These are phyloP conservation scores for Monosporascus sp. DNA, from an alignment of 2,329 filamentous ascomycete genomes.

Conservation along the genomic window DNA sequence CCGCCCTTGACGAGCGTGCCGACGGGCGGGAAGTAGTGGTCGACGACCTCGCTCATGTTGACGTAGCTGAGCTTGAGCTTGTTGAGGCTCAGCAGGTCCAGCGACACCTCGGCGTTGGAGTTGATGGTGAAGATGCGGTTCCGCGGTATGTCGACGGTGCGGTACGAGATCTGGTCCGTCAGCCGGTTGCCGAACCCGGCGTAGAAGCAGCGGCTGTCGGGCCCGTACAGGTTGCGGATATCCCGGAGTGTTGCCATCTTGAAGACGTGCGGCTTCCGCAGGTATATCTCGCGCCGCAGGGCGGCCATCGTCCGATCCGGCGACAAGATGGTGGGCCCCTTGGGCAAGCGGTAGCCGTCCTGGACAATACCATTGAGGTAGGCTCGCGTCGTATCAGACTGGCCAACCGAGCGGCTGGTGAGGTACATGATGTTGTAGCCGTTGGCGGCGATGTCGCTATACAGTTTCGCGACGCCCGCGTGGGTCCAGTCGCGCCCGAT, in stretches of 20 bases:
- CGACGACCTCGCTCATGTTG: conserved; percentile 93
- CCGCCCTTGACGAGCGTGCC: conserved; percentile 81
- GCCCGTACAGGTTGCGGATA: conserved; percentile 81
- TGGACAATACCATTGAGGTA: conserved; percentile 89
- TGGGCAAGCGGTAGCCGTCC: conserved; percentile 78
- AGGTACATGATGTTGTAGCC: conserved; percentile 99
- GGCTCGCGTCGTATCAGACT: conserved; percentile 82
- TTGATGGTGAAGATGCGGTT: conserved; percentile 98
- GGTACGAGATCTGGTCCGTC: conserved; percentile 93
- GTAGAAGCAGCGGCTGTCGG: conserved; percentile 79
- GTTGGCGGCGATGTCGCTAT: conserved; percentile 90
- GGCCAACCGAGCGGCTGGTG: conserved; percentile 87
- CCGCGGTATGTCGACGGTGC: conserved; percentile 90
- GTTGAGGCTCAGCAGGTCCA: conserved; percentile 85
- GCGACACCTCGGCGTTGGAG: conserved; percentile 88
- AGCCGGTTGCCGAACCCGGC: conserved; percentile 95
- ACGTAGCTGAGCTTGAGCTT: conserved; percentile 96
- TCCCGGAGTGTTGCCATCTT: conserved; percentile 98
- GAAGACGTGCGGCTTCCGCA: conserved; percentile 96
- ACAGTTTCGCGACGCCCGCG: conserved; percentile 91
- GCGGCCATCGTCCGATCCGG: conserved; percentile 95
- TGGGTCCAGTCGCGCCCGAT: conserved; percentile 98
- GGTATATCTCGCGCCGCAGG: conserved; percentile 83
- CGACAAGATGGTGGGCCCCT: conserved; percentile 89
- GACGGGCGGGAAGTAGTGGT: conserved; percentile 95